These are phyloP conservation scores for Fraxinus sp. DNA, from an alignment of 305 asterid species.

Conservation along the genomic window DNA sequence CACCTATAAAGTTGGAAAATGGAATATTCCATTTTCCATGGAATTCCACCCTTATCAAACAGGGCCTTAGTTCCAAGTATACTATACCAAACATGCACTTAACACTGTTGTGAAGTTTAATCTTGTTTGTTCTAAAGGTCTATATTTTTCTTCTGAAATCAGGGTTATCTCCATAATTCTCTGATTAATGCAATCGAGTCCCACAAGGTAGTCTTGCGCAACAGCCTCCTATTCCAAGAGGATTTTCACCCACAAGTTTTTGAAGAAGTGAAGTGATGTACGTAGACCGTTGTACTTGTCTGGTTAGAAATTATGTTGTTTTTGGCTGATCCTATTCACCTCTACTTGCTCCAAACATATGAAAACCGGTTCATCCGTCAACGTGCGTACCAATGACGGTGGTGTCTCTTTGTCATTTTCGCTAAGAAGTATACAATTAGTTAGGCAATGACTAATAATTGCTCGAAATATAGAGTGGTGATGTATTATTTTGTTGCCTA, in stretches of 20 bases:
- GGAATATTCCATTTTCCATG: no score
- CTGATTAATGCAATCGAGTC: constrained; percentile 60
- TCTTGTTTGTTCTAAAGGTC: no score
- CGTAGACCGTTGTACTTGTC: constrained; percentile 11
- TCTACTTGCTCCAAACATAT: background rate
- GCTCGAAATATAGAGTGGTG: constrained; percentile 23
- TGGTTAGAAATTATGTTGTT: constrained; percentile 40
- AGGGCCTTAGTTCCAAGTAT: no score
- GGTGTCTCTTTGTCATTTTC: no score
- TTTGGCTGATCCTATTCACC: background rate
- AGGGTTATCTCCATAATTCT: constrained; percentile 53
- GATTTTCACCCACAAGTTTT: constrained; percentile 70
- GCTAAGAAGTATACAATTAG: no score
- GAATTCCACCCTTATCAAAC: no score
- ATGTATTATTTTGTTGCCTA: constrained; percentile 37
- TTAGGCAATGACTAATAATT: background rate
- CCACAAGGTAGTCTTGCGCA: constrained; percentile 58
- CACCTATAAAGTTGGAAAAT: no score
- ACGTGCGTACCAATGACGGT: no score
- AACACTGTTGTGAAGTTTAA: no score
- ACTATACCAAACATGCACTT: no score
- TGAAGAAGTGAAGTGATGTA: constrained; percentile 75
- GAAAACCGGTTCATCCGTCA: background rate
- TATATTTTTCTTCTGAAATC: constrained; percentile 26
- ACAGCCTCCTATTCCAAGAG: constrained; percentile 71